Evolutionary conservation across 192 early-diverging fungal genomes (phyloP), one percentile per base, ranked within the genome.

Genomic region (Coemansia sp.): DNA sequence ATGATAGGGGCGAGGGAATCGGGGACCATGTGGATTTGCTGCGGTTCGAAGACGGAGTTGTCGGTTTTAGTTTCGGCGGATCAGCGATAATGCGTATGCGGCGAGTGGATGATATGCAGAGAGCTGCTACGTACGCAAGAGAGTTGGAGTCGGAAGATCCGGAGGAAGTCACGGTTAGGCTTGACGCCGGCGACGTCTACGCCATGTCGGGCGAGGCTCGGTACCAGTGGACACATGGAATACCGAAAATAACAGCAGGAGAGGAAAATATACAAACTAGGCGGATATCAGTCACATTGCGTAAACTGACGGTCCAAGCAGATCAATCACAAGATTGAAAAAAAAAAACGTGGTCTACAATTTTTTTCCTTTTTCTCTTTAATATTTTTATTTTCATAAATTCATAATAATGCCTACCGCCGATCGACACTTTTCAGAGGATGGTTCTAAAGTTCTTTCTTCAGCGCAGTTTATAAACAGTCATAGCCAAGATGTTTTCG

Each of bases 401-500:
- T n/a, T 55, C 52, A 34, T n/a, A 40, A 60, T 20, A 15, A 78
- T 78, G 79, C 79, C 79, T 20, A 62, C 72, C 44, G 65, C 57
- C 3, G 22, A 2, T 34, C 58, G 24, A 47, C 60, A 46, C 24
- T 47, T 38, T 38, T 16, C 13, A 33, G 22, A 46, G 50, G n/a
- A 18, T 3, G 68, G 50, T 39, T 62, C 71, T 16, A 69, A 67
- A 9, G 83, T 85, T 5, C 72, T 80, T 16, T 67, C 72, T 50
- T 85, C 83, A 0, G 78, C 83, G 9, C 57, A 65, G 49, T 74
- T 66, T 46, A 81, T 78, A 47, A 78, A 46, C 66, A 40, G 84
- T 79, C 75, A 88, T 58, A 90, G 89, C 72, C 61, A 75, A 24
- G 81, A 91, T 79, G 91, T 92, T n/a, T 65, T 34, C 12, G 88